A percentile compares a stretch with the other conserved stretches of the same genome.
These are phyloP conservation scores for Globisporangium nagaii DNA, from an alignment of 352 stramenopile species.

Conservation along the genomic window DNA sequence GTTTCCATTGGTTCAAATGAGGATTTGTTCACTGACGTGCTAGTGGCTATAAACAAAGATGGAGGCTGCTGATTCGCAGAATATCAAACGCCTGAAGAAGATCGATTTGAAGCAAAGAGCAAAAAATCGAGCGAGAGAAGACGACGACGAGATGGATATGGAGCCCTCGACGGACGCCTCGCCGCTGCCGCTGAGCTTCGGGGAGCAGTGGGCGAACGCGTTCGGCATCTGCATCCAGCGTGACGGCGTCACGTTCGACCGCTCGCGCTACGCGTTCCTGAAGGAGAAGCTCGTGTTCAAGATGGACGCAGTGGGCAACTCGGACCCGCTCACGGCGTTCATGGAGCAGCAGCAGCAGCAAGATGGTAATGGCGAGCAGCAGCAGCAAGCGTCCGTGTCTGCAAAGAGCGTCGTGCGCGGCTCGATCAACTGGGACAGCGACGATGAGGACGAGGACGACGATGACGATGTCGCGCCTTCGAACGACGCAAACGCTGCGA, in stretches of 20 bases:
- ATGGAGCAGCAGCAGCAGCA: not conserved
- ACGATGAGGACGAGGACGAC: not conserved
- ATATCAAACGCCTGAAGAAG: too few relatives aligned
- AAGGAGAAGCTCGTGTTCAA: slow-evolving; percentile 63
- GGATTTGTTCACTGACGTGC: too few relatives aligned
- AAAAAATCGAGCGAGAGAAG: too few relatives aligned
- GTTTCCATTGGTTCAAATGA: too few relatives aligned
- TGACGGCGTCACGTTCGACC: slow-evolving; percentile 12
- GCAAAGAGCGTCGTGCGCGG: slow-evolving; percentile 2
- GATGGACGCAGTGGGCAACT: slow-evolving; percentile 42
- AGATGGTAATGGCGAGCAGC: too few relatives aligned
- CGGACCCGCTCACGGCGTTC: slow-evolving; percentile 43
- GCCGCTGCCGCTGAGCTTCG: slow-evolving; percentile 6
- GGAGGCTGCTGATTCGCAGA: too few relatives aligned
- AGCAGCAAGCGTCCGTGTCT: not conserved
- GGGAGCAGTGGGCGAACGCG: slow-evolving; percentile 24
- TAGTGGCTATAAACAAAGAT: too few relatives aligned
- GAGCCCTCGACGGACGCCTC: too few relatives aligned
- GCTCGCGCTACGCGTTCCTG: slow-evolving; percentile 44
- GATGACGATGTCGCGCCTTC: not conserved
- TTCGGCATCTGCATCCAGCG: slow-evolving; percentile 22
- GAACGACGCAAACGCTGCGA: not conserved
- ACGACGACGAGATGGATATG: too few relatives aligned
- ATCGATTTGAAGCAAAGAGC: too few relatives aligned
- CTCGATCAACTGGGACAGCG: slow-evolving; percentile 13